These are phyloP conservation scores for Tubosaeta sp. DNA, from an alignment of 768 basidiomycete species.

Conservation along the genomic window DNA sequence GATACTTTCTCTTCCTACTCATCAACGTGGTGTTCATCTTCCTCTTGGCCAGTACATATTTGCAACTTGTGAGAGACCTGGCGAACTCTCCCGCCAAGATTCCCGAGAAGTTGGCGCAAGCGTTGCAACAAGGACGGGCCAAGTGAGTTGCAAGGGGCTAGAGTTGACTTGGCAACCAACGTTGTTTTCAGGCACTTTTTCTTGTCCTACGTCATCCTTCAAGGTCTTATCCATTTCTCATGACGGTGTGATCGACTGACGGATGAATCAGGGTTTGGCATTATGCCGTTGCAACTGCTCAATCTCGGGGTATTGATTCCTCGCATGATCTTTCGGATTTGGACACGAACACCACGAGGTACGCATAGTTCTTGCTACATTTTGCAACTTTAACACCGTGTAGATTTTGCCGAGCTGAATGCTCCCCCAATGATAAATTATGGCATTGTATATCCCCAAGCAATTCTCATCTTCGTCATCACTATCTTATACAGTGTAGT, in stretches of 20 bases:
- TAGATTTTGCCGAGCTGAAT: constrained; percentile 95
- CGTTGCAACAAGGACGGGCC: constrained; percentile 74
- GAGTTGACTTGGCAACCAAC: constrained; percentile 10
- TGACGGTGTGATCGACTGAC: constrained; percentile 3
- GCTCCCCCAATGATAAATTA: constrained; percentile 99
- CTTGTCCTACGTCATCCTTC: constrained; percentile 78
- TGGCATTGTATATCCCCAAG: constrained; percentile 94
- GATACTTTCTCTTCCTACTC: constrained; percentile 91
- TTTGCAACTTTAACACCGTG: background rate
- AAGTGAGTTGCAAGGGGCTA: constrained; percentile 37
- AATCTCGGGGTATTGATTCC: constrained; percentile 89
- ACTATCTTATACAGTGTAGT: constrained; percentile 94
- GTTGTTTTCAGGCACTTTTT: constrained; percentile 62
- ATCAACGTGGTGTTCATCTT: constrained; percentile 95
- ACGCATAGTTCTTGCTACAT: constrained; percentile 5
- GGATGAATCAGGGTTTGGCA: constrained; percentile 60
- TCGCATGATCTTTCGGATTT: constrained; percentile 62
- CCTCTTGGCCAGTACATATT: constrained; percentile 86
- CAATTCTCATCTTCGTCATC: constrained; percentile 93
- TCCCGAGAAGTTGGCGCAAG: constrained; percentile 85
- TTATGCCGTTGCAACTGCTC: constrained; percentile 94
- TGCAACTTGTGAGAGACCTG: constrained; percentile 86
- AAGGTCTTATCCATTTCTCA: constrained; percentile 45
- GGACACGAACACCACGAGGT: constrained; percentile 91
- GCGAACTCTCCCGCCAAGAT: constrained; percentile 93